Evolutionary conservation across 805 yeast genomes (phyloP).

Genomic region (Suhomyces sp.): DNA sequence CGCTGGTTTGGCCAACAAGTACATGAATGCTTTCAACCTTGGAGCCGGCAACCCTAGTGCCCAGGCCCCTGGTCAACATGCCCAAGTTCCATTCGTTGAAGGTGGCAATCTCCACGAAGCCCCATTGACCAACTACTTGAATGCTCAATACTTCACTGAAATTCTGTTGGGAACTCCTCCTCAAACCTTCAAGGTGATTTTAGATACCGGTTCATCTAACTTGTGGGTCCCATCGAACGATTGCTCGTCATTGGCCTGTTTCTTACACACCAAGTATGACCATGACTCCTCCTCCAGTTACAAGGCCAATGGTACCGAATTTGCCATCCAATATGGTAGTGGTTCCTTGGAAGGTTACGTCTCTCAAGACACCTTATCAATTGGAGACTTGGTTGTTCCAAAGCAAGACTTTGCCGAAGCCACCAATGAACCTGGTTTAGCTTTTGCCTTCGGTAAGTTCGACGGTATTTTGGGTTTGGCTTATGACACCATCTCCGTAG

Average conservation of each 20-base stretch:
- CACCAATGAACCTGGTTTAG: slow-evolving; percentile 94
- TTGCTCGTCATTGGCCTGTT: slow-evolving; percentile 94
- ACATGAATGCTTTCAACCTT: slow-evolving; percentile 48
- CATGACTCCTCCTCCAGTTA: slow-evolving; percentile 80
- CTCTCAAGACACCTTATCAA: slow-evolving; percentile 75
- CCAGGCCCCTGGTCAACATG: slow-evolving; percentile 21
- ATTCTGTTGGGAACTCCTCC: slow-evolving; percentile 90
- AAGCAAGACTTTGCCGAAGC: slow-evolving; percentile 96
- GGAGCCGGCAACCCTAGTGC: slow-evolving; percentile 27
- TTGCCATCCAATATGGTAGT: slow-evolving; percentile 86
- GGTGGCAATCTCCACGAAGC: slow-evolving; percentile 54
- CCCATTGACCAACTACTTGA: slow-evolving; percentile 89
- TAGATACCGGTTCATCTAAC: slow-evolving; percentile 96
- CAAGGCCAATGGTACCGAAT: slow-evolving; percentile 81
- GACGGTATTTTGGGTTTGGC: slow-evolving; percentile 97
- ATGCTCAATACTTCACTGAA: slow-evolving; percentile 95
- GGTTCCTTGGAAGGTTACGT: slow-evolving; percentile 92
- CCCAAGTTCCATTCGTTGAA: slow-evolving; percentile 45
- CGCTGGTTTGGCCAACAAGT: slow-evolving; percentile 59
- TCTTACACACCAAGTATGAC: slow-evolving; percentile 87
- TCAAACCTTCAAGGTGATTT: slow-evolving; percentile 87
- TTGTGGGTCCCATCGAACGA: slow-evolving; percentile 93
- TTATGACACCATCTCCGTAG: slow-evolving; percentile 86
- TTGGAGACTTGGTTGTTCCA: slow-evolving; percentile 84
- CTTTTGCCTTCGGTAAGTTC: slow-evolving; percentile 97